Evolutionary conservation across 2,329 filamentous ascomycete species (phyloP).

Genomic region (Cryoendolithus antarcticus): DNA sequence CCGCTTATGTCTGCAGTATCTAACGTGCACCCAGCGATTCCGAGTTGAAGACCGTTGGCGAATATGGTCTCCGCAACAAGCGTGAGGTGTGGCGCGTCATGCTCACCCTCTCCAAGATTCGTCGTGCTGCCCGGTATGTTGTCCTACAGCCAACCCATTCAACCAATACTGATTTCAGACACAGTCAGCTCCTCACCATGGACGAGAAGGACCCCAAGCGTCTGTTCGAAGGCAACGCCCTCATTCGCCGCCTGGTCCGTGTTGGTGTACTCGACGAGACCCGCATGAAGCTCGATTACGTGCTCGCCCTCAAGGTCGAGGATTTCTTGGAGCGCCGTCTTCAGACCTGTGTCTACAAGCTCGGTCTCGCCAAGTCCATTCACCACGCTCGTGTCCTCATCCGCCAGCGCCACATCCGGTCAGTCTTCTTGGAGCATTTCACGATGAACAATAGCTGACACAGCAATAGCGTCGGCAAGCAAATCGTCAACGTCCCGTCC

Average conservation of each 20-base stretch:
- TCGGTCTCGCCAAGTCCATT: slow-evolving; percentile 99
- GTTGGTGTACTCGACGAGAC: slow-evolving; percentile 99
- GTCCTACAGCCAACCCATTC: background rate
- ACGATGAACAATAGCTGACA: slow-evolving; percentile 12
- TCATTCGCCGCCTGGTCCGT: slow-evolving; percentile 99
- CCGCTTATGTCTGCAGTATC: slow-evolving; percentile 85
- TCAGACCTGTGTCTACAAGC: slow-evolving; percentile 99
- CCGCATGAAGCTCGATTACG: slow-evolving; percentile 99
- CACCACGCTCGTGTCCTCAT: slow-evolving; percentile 99
- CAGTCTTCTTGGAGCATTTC: slow-evolving; percentile 22
- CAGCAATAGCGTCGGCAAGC: slow-evolving; percentile 74
- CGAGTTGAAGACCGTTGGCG: slow-evolving; percentile 98
- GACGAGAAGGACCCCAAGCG: slow-evolving; percentile 99
- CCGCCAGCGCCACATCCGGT: slow-evolving; percentile 96
- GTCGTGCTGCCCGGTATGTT: slow-evolving; percentile 97
- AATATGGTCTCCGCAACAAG: slow-evolving; percentile 99
- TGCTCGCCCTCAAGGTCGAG: slow-evolving; percentile 96
- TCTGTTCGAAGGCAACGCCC: slow-evolving; percentile 99
- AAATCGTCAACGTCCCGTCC: slow-evolving; percentile 99
- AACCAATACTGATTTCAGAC: background rate
- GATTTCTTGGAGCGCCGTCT: slow-evolving; percentile 99
- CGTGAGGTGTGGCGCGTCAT: slow-evolving; percentile 99
- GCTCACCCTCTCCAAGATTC: slow-evolving; percentile 99
- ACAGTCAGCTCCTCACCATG: slow-evolving; percentile 96
- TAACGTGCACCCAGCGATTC: slow-evolving; percentile 73